A percentile compares a stretch with the other conserved stretches of the same genome.
Evolutionary conservation across 1,284 basidiomycete species (phyloP).

Genomic region (Rhodotorula sp.): DNA sequence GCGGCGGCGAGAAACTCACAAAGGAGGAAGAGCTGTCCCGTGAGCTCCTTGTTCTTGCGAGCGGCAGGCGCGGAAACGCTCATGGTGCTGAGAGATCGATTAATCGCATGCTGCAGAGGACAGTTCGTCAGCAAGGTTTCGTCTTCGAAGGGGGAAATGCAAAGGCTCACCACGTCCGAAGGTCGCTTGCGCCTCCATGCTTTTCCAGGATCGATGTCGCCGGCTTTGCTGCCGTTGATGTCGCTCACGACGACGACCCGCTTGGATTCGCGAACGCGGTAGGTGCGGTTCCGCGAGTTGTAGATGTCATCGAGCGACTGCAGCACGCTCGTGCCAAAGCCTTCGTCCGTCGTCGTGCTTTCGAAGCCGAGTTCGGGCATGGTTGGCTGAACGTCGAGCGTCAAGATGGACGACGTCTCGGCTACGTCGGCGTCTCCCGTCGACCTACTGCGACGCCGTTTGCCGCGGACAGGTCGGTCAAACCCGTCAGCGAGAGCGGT

Average conservation of each 20-base stretch:
- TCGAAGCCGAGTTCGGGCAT: slow-evolving; percentile 38
- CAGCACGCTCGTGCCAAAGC: slow-evolving; percentile 20
- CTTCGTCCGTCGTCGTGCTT: slow-evolving; percentile 8
- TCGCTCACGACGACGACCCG: slow-evolving; percentile 31
- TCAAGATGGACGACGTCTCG: slow-evolving; percentile 18
- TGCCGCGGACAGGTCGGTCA: background rate
- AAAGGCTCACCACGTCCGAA: slow-evolving; percentile 74
- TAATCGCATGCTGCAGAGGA: slow-evolving; percentile 27
- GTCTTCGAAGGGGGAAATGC: background rate
- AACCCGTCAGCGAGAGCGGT: background rate
- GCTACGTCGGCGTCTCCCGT: slow-evolving; percentile 31
- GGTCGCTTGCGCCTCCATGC: slow-evolving; percentile 86
- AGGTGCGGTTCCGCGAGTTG: slow-evolving; percentile 37
- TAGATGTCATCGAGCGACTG: slow-evolving; percentile 37
- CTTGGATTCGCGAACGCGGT: slow-evolving; percentile 38
- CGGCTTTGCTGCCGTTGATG: slow-evolving; percentile 52
- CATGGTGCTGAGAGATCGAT: slow-evolving; percentile 23
- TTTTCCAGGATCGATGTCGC: slow-evolving; percentile 74
- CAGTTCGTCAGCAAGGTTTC: background rate
- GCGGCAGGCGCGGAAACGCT: slow-evolving; percentile 22
- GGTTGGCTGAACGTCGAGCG: slow-evolving; percentile 4
- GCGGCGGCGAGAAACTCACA: slow-evolving; percentile 53
- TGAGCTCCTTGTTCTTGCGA: slow-evolving; percentile 14
- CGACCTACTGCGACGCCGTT: slow-evolving; percentile 14
- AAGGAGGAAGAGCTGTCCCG: slow-evolving; percentile 89